Percentiles rank a stretch among this genome's conserved stretches.
phyloP scores from a whole-genome alignment of 441 rosid species.

The Corymbia calophylla region DNA sequence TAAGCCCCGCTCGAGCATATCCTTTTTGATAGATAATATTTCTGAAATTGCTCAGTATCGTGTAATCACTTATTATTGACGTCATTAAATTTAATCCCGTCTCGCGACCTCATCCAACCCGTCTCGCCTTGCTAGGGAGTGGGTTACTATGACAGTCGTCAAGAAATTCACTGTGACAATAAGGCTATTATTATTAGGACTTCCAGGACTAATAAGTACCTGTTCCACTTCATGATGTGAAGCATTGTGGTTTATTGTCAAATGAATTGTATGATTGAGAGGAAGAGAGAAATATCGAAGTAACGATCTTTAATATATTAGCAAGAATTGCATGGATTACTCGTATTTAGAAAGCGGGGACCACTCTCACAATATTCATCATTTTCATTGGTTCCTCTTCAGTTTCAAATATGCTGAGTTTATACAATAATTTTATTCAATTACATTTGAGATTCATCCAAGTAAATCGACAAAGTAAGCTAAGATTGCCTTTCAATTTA shows the following conservation, averaged over 20 bases:
- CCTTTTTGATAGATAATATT: background rate
- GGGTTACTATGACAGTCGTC: background rate
- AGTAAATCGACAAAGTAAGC: background rate
- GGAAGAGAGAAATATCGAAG: background rate
- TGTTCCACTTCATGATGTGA: background rate
- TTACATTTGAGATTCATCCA: too few species aligned
- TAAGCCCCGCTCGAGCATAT: background rate
- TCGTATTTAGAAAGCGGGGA: background rate
- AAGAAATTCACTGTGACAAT: background rate
- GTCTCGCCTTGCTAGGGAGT: background rate
- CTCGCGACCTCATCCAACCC: background rate
- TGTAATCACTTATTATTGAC: background rate
- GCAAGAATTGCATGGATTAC: background rate
- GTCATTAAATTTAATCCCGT: background rate
- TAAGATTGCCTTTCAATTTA: background rate
- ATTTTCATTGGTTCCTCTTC: background rate
- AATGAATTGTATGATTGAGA: background rate
- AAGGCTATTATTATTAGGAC: background rate
- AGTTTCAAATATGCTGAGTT: background rate
- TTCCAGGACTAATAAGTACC: background rate
- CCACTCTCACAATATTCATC: background rate
- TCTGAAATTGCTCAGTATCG: background rate
- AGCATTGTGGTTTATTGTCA: background rate
- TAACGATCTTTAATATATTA: background rate
- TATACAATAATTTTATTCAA: background rate